Evolutionary conservation across 768 basidiomycete species (phyloP).

Genomic region (Tulasnella sp.): DNA sequence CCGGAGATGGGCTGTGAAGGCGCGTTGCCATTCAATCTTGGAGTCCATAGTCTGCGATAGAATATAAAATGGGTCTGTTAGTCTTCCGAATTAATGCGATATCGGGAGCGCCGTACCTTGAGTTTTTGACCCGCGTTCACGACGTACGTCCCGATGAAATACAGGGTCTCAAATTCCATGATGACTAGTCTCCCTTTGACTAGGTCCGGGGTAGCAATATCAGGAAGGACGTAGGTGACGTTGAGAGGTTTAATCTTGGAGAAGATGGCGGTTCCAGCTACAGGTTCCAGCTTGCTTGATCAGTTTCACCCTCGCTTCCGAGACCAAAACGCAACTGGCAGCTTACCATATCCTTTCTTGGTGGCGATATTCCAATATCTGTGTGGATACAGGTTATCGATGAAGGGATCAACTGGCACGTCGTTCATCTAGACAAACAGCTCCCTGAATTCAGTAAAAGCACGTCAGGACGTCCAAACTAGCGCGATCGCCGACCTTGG

Average conservation of each 20-base stretch:
- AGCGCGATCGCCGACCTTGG: constrained; percentile 41
- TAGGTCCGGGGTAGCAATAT: constrained; percentile 49
- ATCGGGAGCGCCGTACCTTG: too few species aligned
- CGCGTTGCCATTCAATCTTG: constrained; percentile 68
- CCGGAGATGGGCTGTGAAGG: constrained; percentile 64
- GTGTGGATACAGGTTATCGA: constrained; percentile 52
- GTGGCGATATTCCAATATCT: constrained; percentile 64
- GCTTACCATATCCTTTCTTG: constrained; percentile 69
- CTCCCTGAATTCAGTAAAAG: background rate
- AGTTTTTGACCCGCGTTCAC: constrained; percentile 69
- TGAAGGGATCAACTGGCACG: constrained; percentile 44
- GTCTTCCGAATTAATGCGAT: background rate
- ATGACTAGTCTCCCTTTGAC: constrained; percentile 73
- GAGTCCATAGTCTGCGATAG: constrained; percentile 50
- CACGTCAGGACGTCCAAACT: background rate
- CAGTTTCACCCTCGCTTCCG: background rate
- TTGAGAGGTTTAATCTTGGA: constrained; percentile 64
- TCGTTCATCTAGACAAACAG: constrained; percentile 53
- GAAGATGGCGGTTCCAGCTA: constrained; percentile 72
- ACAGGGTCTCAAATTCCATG: constrained; percentile 62
- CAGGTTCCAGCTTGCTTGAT: background rate
- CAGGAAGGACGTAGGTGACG: constrained; percentile 56
- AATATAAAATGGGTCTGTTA: background rate
- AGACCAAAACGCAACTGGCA: background rate
- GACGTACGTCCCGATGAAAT: constrained; percentile 70